Evolutionary conservation across 495 filamentous ascomycete species (phyloP).

Genomic region (Tirmania nivea): DNA sequence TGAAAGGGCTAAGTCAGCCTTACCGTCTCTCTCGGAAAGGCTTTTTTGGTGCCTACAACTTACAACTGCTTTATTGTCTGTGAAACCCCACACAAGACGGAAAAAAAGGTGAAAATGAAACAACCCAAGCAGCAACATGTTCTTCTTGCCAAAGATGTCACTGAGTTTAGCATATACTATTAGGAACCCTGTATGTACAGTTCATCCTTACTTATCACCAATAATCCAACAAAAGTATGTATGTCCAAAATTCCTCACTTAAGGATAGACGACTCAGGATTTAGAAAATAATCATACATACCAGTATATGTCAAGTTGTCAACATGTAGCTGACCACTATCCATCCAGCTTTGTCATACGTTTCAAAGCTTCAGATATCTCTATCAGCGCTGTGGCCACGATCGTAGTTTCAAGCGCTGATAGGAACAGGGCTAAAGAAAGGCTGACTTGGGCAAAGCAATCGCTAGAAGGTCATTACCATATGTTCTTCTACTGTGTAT

Average conservation of each 20-base stretch:
- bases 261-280: no score
- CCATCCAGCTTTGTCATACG: background rate
- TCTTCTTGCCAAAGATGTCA: background rate
- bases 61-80: no score
- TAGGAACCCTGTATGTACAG: background rate
- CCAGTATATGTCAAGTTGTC: background rate
- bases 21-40: no score
- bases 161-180: background rate
- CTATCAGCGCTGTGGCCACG: background rate
- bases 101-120: slow-evolving; percentile 31
- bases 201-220: no score
- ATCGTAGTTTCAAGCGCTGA: background rate
- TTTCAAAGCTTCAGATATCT: background rate
- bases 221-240: no score
- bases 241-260: no score
- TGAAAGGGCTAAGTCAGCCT: slow-evolving; percentile 10
- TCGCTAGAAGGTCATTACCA: no score
- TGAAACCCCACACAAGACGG: slow-evolving; percentile 27
- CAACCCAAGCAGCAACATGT: slow-evolving; percentile 23
- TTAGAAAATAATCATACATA: no score
- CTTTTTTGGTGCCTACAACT: no score
- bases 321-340: background rate
- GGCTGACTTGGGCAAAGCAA: background rate
- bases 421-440: background rate
- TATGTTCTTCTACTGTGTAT: no score